phyloP scores from a whole-genome alignment of 2,329 filamentous ascomycete genomes.

The Emydomyces testavorans region DNA sequence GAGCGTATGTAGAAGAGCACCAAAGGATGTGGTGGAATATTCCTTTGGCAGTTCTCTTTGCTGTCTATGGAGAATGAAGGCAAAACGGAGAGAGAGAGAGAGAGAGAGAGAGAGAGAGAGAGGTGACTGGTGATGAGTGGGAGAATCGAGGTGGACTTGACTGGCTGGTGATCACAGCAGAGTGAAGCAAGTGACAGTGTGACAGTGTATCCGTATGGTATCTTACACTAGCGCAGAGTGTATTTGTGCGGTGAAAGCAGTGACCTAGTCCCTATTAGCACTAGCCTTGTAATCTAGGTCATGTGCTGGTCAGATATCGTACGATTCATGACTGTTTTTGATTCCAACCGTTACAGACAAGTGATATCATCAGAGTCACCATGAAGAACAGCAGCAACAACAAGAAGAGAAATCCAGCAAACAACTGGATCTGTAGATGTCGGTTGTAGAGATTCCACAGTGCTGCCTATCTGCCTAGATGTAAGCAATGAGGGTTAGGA shows the following conservation, averaged over 20 bases:
- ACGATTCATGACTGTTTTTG: conserved; percentile 3
- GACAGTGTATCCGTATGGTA: neutral
- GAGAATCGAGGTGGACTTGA: neutral
- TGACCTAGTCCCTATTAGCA: neutral
- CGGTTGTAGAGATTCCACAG: neutral
- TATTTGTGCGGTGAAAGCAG: conserved; percentile 2
- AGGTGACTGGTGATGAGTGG: neutral
- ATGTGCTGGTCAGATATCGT: neutral
- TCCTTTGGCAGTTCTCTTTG: neutral
- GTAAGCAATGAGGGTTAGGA: neutral
- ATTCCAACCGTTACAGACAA: conserved; percentile 9
- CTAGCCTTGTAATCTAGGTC: neutral
- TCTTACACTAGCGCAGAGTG: neutral
- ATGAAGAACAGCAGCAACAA: neutral
- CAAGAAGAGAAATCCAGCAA: neutral
- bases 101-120: neutral
- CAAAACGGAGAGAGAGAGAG: neutral
- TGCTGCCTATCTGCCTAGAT: neutral
- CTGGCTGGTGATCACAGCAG: conserved; percentile 7
- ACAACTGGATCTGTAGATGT: neutral
- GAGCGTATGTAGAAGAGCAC: neutral
- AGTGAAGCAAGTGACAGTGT: conserved; percentile 9
- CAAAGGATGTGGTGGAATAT: neutral
- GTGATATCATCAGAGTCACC: conserved; percentile 9
- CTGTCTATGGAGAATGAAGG: neutral